Percentiles rank a stretch among this genome's conserved stretches.
Evolutionary conservation across 2,329 filamentous ascomycete species (phyloP).

Genomic region (Fusarium phyllophilum): DNA sequence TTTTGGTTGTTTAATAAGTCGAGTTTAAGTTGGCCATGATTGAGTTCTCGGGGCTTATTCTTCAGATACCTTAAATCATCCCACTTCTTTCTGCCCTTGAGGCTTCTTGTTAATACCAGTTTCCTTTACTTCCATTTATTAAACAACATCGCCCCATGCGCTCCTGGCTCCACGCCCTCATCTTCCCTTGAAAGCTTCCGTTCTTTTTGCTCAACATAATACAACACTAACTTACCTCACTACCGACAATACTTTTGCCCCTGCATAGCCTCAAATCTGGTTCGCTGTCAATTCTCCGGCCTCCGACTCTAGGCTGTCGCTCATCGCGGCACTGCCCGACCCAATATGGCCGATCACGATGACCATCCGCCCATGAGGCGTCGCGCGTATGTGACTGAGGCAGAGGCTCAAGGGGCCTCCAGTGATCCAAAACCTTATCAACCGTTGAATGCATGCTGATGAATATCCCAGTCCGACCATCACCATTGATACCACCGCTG

Average conservation of each 20-base stretch:
- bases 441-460: constrained; percentile 30
- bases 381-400: constrained; percentile 39
- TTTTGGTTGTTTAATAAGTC: constrained; percentile 3
- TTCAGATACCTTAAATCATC: not conserved
- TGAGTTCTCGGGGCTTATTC: not conserved
- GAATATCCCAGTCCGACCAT: constrained; percentile 59
- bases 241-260: constrained; percentile 21
- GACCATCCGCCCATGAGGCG: constrained; percentile 41
- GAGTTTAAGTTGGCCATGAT: constrained; percentile 8
- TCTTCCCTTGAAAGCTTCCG: constrained; percentile 34
- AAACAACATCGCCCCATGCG: constrained; percentile 29
- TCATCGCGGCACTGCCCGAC: constrained; percentile 21
- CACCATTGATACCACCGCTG: constrained; percentile 63
- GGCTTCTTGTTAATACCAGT: constrained; percentile 15
- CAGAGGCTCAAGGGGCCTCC: constrained; percentile 25
- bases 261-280: constrained; percentile 39
- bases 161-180: constrained; percentile 39
- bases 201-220: constrained; percentile 30
- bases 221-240: not conserved
- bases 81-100: constrained; percentile 12
- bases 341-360: constrained; percentile 39
- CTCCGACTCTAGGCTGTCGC: constrained; percentile 18
- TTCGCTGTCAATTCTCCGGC: constrained; percentile 6
- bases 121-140: constrained; percentile 21
- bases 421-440: constrained; percentile 14